Base-by-base conservation (phyloP, 2,329 filamentous ascomycete genomes). In the Phialocephala sp. region DNA sequence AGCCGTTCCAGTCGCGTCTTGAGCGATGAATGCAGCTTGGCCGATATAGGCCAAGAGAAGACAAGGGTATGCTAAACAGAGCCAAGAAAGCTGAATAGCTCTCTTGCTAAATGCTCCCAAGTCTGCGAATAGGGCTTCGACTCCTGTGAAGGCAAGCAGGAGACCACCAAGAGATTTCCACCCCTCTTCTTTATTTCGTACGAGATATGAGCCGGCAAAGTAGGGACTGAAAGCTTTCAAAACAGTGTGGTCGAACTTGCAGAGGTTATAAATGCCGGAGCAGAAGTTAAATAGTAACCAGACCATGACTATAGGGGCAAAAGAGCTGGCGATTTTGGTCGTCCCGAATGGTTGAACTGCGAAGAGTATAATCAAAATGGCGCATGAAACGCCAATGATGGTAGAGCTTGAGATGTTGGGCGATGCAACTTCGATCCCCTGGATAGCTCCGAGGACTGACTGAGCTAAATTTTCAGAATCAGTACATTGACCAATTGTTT, bases 51-150 rank as follows among this genome's bases (percentile, higher is more conserved):
- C 79, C 12, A 82, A 52, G 18, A 83, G 69, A 20, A 89, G 80
- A 72, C 89, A 92, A 0, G 91, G 91, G 67, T 88, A 91, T 2
- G 85, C 84, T 70, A 87, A 88, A 60, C 82, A 81, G 4, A 93
- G 79, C 91, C 91, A 94, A 52, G 85, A 89, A 18, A 93, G 81
- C 74, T 92, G 90, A 60, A 94, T 87, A 0, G 91, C 90, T 50
- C 84, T 80, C 71, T 85, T 83, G 76, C 85, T 86, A 76, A 94
- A 94, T 24, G 91, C 91, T 39, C 91, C 91, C 8, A 94, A 81
- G 72, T 94, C 91, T 3, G 91, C 91, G 73, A 93, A 94, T 0
- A 94, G 81, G 1, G 91, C 90, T 75, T 93, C 91, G n/a, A 91
- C 89, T 20, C 89, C 91, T 1, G 91, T 93, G 72, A 94, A 93